A percentile compares a stretch with the other conserved stretches of the same genome.
Evolutionary conservation across 352 stramenopile genomes (phyloP).

Genomic region (Blastocystis sp.): DNA sequence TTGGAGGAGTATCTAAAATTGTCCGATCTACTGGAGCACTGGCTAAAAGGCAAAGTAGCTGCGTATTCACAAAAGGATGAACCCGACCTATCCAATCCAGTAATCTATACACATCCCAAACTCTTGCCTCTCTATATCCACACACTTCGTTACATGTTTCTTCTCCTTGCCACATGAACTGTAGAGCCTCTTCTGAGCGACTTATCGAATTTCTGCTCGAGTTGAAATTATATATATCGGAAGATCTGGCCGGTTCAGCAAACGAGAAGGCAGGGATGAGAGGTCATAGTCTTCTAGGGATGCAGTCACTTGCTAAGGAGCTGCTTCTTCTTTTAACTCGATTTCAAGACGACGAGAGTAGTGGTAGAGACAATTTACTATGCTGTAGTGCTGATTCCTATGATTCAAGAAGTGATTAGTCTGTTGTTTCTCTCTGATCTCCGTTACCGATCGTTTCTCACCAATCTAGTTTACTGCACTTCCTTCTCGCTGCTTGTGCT

Average conservation of each 20-base stretch:
- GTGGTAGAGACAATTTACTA: not conserved
- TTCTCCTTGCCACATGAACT: no score
- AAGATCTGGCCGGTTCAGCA: not conserved
- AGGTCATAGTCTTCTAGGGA: not conserved
- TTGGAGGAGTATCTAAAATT: not conserved
- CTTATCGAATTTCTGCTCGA: slow-evolving; percentile 1
- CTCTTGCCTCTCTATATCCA: not conserved
- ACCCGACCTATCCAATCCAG: not conserved
- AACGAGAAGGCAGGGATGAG: not conserved
- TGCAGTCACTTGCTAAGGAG: not conserved
- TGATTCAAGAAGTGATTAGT: not conserved
- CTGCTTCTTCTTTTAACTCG: not conserved
- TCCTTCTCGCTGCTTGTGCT: not conserved
- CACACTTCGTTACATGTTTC: not conserved
- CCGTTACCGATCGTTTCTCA: not conserved
- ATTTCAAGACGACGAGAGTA: not conserved
- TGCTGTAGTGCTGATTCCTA: not conserved
- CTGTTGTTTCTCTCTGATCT: not conserved
- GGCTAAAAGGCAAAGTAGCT: not conserved
- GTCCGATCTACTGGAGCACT: not conserved
- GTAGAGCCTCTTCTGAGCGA: not conserved
- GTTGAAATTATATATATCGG: not conserved
- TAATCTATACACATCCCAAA: not conserved
- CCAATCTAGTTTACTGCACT: not conserved
- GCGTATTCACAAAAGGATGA: not conserved